Base-by-base conservation (phyloP, 2,329 filamentous ascomycete genomes). In the Fonsecaea nubica region DNA sequence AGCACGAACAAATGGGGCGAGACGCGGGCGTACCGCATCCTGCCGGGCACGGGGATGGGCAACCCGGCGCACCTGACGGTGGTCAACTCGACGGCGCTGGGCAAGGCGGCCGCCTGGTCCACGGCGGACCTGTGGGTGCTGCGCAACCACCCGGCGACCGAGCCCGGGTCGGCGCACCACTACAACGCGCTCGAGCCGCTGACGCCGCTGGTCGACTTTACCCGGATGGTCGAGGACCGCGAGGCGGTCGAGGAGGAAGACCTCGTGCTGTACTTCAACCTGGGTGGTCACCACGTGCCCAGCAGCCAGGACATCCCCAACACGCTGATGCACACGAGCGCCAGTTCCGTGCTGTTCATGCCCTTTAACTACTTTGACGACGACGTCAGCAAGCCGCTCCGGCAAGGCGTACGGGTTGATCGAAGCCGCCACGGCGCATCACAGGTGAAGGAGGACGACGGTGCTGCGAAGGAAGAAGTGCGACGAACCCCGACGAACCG, bases 211-310 rank as follows among this genome's bases (percentile, higher is more conserved):
- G 63, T 67, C 38, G 68, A 68, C 33, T 70, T 67, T n/a, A 60
- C 57, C 9, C 56, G 50, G 35, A 69, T 68, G 66, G 62, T 64
- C 38, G 57, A 65, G 54, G 65, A 45, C n/a, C 13, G 54, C 45
- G 69, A 67, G 48, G 6, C 13, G 2, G 58, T 71, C 42, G 59
- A 65, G 6, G 62, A 54, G 3, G 58, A 64, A 32, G 78, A 80
- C 63, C 61, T 80, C 4, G 81, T 84, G 1, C 66, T 84, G 3
- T 85, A 82, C 77, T 80, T 85, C 70, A 85, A 85, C 70, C 74
- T 85, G 8, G 83, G 83, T 53, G 82, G 83, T 74, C 83, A 85
- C 71, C 83, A 85, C 69, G 77, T 83, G 25, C 83, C 82, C 1
- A 76, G 77, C 32, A 76, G 76, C 40, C 77, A 78, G 68, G 78